Evolutionary conservation across 2,329 filamentous ascomycete species (phyloP).

Genomic region (Coniella vitis): DNA sequence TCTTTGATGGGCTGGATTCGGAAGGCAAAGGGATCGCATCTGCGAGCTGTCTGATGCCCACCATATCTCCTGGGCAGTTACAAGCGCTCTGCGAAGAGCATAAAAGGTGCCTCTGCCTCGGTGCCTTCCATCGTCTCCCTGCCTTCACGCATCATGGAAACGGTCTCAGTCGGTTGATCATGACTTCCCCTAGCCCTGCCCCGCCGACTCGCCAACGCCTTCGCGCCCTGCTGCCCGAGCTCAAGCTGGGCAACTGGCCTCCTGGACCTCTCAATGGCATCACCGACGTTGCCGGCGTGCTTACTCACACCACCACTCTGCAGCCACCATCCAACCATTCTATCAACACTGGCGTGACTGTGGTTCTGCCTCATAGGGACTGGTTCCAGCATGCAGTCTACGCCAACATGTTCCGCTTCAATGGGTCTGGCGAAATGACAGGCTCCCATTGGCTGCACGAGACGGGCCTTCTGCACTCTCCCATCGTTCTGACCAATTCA

Average conservation of each 20-base stretch:
- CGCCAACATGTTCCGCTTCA: slow-evolving; percentile 53
- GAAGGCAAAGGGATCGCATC: too few species aligned
- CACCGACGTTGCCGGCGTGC: slow-evolving; percentile 43
- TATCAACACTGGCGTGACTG: slow-evolving; percentile 44
- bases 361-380: slow-evolving; percentile 37
- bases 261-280: slow-evolving; percentile 42
- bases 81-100: too few species aligned
- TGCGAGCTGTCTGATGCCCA: too few species aligned
- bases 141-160: too few species aligned
- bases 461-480: slow-evolving; percentile 51
- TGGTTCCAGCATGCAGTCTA: slow-evolving; percentile 40
- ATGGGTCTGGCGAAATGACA: slow-evolving; percentile 57
- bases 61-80: too few species aligned
- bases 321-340: slow-evolving; percentile 17
- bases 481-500: slow-evolving; percentile 54
- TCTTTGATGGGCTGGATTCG: too few species aligned
- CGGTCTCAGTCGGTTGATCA: too few species aligned
- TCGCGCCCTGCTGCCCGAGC: slow-evolving; percentile 36
- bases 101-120: too few species aligned
- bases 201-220: slow-evolving; percentile 26
- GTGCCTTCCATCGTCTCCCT: too few species aligned
- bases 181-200: background rate
- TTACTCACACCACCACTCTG: slow-evolving; percentile 39
- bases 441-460: slow-evolving; percentile 56
- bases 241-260: slow-evolving; percentile 36